Base-by-base conservation (phyloP, 257 asterid genomes). In the Lantana camara region DNA sequence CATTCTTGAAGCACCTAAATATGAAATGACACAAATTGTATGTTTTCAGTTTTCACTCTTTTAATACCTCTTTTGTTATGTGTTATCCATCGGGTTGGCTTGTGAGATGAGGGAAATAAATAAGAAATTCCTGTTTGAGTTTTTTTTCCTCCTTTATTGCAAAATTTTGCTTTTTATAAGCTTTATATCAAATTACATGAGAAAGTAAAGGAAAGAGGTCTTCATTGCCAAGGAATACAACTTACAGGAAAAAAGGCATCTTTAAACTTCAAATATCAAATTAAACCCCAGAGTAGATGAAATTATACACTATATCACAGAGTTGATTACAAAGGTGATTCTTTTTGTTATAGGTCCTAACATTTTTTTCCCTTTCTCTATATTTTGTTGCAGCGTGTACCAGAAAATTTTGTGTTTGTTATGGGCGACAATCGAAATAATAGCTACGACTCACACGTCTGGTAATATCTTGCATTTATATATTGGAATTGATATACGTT, bases 341-440 rank as follows among this genome's bases (percentile, higher is more conserved):
- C n/a, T 48, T 55, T 10, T 55, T 21, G 57, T 24, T 65, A 34
- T 24, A 59, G 35, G 27, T 66, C 9, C 50, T 55, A 15, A 52
- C 40, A 8, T 17, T 9, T 72, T 45, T 55, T n/a, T n/a, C n/a
- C 60, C 24, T 64, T 16, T 9, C n/a, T 21, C 22, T 47, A 9
- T 48, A 4, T 57, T 63, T 45, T 59, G 27, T 38, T 77, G 85
- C 94, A 91, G 98, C 83, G 74, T 38, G 96, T 91, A 34, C 96
- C 98, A n/a, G 81, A 89, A 56, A 75, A 85, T 64, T 83, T 73
- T 10, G 85, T 86, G 56, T 91, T 92, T 38, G 98, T 92, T 66
- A 91, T 91, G 98, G 98, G 98, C 1, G 98, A 91, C 64, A 91
- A 89, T 72, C 87, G 98, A 57, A 92, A 92, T 55, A 89, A 92